Evolutionary conservation across 1,284 basidiomycete genomes (phyloP).

Genomic region (Moesziomyces aphidis): DNA sequence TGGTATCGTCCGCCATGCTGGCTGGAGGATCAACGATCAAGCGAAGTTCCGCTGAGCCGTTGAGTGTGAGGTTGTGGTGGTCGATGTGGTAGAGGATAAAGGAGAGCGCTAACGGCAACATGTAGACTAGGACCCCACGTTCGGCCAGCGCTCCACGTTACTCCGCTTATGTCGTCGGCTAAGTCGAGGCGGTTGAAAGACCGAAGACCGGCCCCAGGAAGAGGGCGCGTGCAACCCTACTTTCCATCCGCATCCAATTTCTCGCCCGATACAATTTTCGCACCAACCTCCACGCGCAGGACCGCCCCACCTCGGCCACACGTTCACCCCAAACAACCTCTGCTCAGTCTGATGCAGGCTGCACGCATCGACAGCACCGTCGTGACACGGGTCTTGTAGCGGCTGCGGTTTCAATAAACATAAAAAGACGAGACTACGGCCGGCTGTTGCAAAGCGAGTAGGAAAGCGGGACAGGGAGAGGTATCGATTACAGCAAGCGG

Average conservation of each 20-base stretch:
- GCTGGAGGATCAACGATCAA: background rate
- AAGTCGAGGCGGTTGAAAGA: conserved; percentile 26
- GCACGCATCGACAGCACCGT: background rate
- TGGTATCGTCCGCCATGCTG: conserved; percentile 28
- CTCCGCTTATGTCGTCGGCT: conserved; percentile 9
- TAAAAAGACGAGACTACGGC: background rate
- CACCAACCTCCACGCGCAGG: background rate
- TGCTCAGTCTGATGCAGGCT: background rate
- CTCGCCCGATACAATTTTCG: conserved; percentile 17
- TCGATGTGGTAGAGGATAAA: background rate
- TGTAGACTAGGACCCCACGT: conserved; percentile 11
- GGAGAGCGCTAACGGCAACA: background rate
- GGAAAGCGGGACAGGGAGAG: background rate
- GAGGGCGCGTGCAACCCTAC: conserved; percentile 2
- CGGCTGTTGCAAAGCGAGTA: background rate
- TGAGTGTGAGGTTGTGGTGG: background rate
- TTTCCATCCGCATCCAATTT: conserved; percentile 4
- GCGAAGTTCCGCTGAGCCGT: background rate
- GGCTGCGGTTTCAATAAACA: background rate
- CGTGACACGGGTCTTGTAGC: background rate
- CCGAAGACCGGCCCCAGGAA: conserved; percentile 17
- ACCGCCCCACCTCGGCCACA: no score
- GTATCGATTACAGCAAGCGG: conserved; percentile 7
- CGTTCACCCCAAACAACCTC: no score
- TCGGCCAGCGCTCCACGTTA: background rate